Base-by-base conservation (phyloP, 768 basidiomycete species). In the Boletus pseudopeckii region DNA sequence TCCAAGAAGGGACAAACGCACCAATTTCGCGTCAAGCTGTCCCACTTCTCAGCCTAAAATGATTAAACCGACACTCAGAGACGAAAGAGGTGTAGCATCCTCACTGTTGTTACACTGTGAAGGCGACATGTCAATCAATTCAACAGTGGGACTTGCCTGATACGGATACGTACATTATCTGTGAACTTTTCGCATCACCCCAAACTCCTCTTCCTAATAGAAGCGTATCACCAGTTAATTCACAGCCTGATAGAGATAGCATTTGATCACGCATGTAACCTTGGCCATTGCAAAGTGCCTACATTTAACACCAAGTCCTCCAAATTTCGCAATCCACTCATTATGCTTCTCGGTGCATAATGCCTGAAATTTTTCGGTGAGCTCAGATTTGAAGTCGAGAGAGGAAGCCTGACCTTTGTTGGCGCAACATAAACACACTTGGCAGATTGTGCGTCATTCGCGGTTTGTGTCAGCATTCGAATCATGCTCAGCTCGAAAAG, bases 341-440 rank as follows among this genome's bases (percentile, higher is more conserved):
- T 77, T 77, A 55, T 78, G 80, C 56, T 88, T 82, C 72, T 99
- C 95, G 0, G 85, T 77, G 60, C 96, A 98, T 5, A 98, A 73
- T 0, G 94, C 92, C 91, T 97, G 40, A 10, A 48, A 10, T 47
- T 4, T 17, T 20, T 47, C 17, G 13, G 30, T 59, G 51, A 48
- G 26, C 7, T 34, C 24, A 20, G 4, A 7, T 7, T 44, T 24
- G 11, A 38, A 39, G 33, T 52, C 24, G 2, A 42, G 39, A 57
- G 36, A 17, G 20, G 40, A 45, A 28, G 1, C 13, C 39, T 38
- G 41, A 88, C 92, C 78, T 95, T 96, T 2, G 92, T 95, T 0
- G 94, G 95, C 1, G 94, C 90, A 61, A 99, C 84, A 65, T 99
- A 99, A 15, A 99, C 83, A 57, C 87, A 88, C 72, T 90, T 92